Percentiles rank a stretch among this genome's conserved stretches.
phyloP scores from a whole-genome alignment of 306 rosid species.

The Biancaea sappan region DNA sequence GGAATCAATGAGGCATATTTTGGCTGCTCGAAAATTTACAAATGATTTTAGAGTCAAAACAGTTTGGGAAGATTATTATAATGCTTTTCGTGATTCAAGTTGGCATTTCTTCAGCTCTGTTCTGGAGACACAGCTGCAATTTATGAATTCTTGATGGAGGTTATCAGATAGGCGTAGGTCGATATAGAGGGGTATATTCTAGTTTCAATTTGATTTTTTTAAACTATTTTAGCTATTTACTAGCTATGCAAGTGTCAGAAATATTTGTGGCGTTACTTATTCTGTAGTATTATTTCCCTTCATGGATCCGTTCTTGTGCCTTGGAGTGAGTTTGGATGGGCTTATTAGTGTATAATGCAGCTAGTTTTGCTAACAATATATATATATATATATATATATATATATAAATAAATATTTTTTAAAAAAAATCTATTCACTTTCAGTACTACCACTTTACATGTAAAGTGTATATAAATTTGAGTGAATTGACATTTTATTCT shows the following conservation, averaged over 20 bases:
- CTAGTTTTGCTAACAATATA: neutral
- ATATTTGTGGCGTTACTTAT: neutral
- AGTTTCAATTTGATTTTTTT: neutral
- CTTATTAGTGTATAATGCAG: neutral
- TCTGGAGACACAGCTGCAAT: constrained; percentile 43
- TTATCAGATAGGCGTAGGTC: neutral
- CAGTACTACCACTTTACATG: neutral
- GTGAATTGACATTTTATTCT: neutral
- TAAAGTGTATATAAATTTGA: neutral
- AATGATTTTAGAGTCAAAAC: constrained; percentile 57
- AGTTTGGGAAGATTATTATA: constrained; percentile 68
- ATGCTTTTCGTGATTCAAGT: constrained; percentile 87
- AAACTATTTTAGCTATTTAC: neutral
- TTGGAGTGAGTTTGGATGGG: neutral
- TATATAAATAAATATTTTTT: no score
- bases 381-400: no score
- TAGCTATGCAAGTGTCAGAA: neutral
- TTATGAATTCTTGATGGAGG: constrained; percentile 36
- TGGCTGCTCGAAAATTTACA: constrained; percentile 50
- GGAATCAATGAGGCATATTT: constrained; percentile 45
- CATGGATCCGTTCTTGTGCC: neutral
- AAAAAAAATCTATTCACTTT: no score
- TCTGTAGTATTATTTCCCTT: neutral
- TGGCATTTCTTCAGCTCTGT: constrained; percentile 77
- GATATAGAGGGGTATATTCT: neutral